Evolutionary conservation across 768 basidiomycete species (phyloP).

Genomic region (Russula vinacea): DNA sequence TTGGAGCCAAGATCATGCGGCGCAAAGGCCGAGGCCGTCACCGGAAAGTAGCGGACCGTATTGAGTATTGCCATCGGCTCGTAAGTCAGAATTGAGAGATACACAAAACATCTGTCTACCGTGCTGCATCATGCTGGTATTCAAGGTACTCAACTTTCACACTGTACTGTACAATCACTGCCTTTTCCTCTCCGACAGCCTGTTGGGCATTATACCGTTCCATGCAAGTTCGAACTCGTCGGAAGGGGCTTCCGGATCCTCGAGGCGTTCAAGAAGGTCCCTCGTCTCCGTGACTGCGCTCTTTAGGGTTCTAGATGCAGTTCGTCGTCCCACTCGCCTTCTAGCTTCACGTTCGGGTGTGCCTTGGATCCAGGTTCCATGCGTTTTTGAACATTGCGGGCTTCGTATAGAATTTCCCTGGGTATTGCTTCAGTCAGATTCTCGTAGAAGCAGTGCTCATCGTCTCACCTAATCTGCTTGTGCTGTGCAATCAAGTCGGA

Average conservation of each 20-base stretch:
- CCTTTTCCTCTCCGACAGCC: background rate
- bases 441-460: background rate
- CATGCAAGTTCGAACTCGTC: conserved; percentile 18
- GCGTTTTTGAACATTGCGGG: background rate
- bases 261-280: conserved; percentile 5
- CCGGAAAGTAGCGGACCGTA: too few species aligned
- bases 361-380: conserved; percentile 3
- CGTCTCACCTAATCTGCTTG: conserved; percentile 5
- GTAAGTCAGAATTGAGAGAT: background rate
- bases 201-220: conserved; percentile 18
- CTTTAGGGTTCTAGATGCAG: conserved; percentile 7
- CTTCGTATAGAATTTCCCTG: conserved; percentile 10
- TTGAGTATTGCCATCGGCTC: background rate
- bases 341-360: background rate
- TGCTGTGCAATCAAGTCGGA: conserved; percentile 7
- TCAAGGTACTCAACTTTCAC: background rate
- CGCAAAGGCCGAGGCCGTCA: too few species aligned
- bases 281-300: conserved; percentile 11
- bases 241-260: background rate
- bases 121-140: background rate
- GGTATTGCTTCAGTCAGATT: background rate
- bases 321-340: background rate
- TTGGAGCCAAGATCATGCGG: too few species aligned
- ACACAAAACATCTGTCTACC: background rate
- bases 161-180: background rate